These are phyloP conservation scores for Trametes elegans DNA, from an alignment of 768 basidiomycete species.

Conservation along the genomic window DNA sequence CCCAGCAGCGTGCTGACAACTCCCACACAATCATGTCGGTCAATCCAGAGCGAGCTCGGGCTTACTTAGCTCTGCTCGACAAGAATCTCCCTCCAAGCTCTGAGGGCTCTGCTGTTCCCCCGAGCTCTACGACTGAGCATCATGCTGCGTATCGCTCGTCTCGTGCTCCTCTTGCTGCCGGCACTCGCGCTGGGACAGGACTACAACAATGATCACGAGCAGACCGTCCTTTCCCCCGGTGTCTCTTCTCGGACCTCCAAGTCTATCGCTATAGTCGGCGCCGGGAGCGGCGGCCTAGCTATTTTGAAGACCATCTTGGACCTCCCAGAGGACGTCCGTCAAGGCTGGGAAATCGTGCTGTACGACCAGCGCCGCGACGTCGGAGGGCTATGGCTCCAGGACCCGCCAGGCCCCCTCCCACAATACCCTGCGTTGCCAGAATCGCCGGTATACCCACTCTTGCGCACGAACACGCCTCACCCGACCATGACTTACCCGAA, in stretches of 20 bases:
- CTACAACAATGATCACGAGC: background rate
- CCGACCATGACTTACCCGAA: conserved; percentile 59
- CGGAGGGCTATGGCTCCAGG: conserved; percentile 56
- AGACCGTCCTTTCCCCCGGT: background rate
- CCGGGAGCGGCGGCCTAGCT: conserved; percentile 54
- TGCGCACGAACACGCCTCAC: conserved; percentile 54
- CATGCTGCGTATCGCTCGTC: background rate
- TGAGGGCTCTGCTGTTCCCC: background rate
- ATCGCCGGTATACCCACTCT: conserved; percentile 51
- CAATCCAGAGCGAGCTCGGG: background rate
- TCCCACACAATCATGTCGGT: too few relatives aligned
- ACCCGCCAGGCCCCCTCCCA: conserved; percentile 29
- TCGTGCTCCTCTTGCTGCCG: background rate
- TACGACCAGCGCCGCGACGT: conserved; percentile 52
- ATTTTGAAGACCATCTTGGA: conserved; percentile 48
- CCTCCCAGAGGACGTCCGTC: conserved; percentile 38
- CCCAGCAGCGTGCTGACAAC: too few relatives aligned
- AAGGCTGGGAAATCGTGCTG: conserved; percentile 46
- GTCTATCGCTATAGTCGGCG: conserved; percentile 57
- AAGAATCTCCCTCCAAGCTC: background rate
- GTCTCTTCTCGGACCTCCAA: conserved; percentile 29
- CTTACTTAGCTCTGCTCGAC: background rate
- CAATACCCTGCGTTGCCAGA: conserved; percentile 49
- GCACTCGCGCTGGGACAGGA: background rate
- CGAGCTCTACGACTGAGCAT: background rate